Evolutionary conservation across 768 basidiomycete genomes (phyloP).

Genomic region (Mycena amicta): DNA sequence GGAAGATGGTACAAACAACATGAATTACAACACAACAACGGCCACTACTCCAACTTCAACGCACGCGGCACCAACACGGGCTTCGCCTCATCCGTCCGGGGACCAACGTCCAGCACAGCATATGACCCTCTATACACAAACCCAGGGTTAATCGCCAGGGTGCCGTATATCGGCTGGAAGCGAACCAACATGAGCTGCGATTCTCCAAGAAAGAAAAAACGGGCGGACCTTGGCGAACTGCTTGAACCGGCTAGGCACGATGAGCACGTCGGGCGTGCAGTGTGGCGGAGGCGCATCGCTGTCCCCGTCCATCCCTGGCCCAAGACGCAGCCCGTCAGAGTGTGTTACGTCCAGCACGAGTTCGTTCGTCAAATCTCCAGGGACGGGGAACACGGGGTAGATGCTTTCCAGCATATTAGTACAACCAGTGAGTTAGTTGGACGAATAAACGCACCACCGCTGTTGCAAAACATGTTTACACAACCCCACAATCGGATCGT

Average conservation of each 20-base stretch:
- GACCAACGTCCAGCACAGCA: slow-evolving; percentile 45
- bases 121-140: slow-evolving; percentile 66
- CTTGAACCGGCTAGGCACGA: slow-evolving; percentile 86
- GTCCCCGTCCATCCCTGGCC: background rate
- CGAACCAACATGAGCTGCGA: slow-evolving; percentile 30
- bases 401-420: slow-evolving; percentile 55
- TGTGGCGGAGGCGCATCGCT: slow-evolving; percentile 40
- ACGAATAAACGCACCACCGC: slow-evolving; percentile 58
- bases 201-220: background rate
- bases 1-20: background rate
- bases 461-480: slow-evolving; percentile 86
- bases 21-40: background rate
- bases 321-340: slow-evolving; percentile 45
- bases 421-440: background rate
- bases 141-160: slow-evolving; percentile 85
- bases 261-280: slow-evolving; percentile 77
- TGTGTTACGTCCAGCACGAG: slow-evolving; percentile 92
- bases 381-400: slow-evolving; percentile 92
- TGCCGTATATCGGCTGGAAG: slow-evolving; percentile 80
- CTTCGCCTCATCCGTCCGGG: slow-evolving; percentile 1
- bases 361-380: slow-evolving; percentile 70
- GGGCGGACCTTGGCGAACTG: slow-evolving; percentile 80
- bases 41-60: background rate
- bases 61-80: slow-evolving; percentile 4
- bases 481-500: slow-evolving; percentile 79